A percentile compares a stretch with the other conserved stretches of the same genome.
These are phyloP conservation scores for Tolypocladium nubicola DNA, from an alignment of 2,329 filamentous ascomycete species.

Conservation along the genomic window DNA sequence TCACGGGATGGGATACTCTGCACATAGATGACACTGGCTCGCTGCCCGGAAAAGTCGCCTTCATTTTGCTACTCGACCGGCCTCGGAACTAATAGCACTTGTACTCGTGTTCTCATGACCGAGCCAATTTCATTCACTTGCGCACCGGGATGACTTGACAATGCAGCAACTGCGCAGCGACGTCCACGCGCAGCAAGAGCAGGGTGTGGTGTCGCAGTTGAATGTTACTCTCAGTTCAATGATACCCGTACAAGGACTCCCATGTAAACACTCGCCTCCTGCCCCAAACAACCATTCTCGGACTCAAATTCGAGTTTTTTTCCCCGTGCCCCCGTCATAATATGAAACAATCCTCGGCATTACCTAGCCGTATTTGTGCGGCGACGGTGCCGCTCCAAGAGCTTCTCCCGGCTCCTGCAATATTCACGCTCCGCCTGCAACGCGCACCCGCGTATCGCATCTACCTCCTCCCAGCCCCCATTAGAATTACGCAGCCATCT, in stretches of 20 bases:
- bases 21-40: background rate
- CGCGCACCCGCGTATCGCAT: background rate
- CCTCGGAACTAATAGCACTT: background rate
- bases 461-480: background rate
- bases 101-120: background rate
- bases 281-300: background rate
- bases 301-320: background rate
- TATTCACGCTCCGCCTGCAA: background rate
- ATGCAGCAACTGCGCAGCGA: background rate
- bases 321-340: background rate
- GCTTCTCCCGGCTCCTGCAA: background rate
- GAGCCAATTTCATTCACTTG: background rate
- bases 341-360: background rate
- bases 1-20: background rate
- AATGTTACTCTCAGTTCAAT: background rate
- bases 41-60: background rate
- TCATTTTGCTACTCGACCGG: background rate
- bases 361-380: background rate
- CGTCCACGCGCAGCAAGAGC: background rate
- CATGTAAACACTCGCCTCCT: background rate
- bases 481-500: slow-evolving; percentile 1
- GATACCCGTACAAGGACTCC: background rate
- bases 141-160: background rate
- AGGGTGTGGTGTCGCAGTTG: background rate
- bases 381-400: background rate